Base-by-base conservation (phyloP, 169 alveolate species). In the Babesia ovata region DNA sequence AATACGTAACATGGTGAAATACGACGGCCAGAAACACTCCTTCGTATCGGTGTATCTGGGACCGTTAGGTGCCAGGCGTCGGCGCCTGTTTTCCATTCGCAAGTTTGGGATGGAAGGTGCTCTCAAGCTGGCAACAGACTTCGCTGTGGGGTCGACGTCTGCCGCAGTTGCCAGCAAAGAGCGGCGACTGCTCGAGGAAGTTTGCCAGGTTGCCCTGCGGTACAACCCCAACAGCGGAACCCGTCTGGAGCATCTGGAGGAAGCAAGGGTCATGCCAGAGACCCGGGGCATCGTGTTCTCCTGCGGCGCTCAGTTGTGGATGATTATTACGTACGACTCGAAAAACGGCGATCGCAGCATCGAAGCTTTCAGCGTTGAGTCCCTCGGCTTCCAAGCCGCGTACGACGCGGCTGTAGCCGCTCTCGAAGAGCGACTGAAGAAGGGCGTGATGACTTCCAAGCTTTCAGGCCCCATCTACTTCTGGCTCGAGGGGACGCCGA, bases 31-130 rank as follows among this genome's bases (percentile, higher is more conserved):
- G 62, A 89, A 89, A 71, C 84, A 79, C 53, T 71, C 92, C 13
- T 89, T 82, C 79, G 87, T 84, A 46, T 69, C 88, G n/a, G 86
- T 85, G 2, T 89, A 81, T 50, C 52, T 79, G 24, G 91, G 85
- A 24, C 70, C 91, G 36, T 83, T 75, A 60, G 94, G 89, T 42
- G 79, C 74, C 33, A 74, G 87, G 33, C 65, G 84, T 28, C 76
- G 91, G 75, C 84, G 85, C 48, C 24, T 78, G 7, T 89, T 89
- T 53, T 72, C 86, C 33, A 73, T 89, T 13, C 58, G 73, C 21
- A 79, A 89, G 54, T 85, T 78, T 58, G 94, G 94, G 0, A 60
- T 79, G 49, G 61, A 63, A 36, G 87, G 67, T 50, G 88, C 94
- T 2, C 83, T 82, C 54, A 75, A 79, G 48, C 65, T 85, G 70